These are phyloP conservation scores for Thelephora terrestris DNA, from an alignment of 1,284 basidiomycete genomes.

Conservation along the genomic window DNA sequence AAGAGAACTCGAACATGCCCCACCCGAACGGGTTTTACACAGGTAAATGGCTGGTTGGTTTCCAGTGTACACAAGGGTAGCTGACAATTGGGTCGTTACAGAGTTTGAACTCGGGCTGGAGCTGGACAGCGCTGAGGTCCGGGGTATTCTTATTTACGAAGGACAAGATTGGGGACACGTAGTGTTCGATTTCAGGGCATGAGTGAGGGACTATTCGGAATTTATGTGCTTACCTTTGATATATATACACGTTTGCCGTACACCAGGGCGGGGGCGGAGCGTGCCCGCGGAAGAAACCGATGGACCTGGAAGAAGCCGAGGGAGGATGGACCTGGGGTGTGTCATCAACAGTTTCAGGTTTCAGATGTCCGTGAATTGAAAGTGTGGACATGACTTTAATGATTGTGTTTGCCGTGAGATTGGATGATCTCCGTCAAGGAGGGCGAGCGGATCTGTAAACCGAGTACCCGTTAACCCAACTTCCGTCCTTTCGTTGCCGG, in stretches of 20 bases:
- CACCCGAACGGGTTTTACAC: slow-evolving; percentile 65
- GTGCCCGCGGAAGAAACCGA: no score
- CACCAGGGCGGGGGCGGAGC: neutral
- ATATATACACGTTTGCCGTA: neutral
- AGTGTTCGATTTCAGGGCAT: slow-evolving; percentile 30
- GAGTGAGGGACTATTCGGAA: slow-evolving; percentile 5
- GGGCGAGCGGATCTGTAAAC: no score
- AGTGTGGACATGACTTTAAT: no score
- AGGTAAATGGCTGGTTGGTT: slow-evolving; percentile 29
- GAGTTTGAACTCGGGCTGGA: slow-evolving; percentile 76
- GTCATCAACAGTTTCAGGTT: neutral
- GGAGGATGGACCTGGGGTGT: neutral
- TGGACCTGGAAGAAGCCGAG: neutral
- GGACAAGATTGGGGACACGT: slow-evolving; percentile 68
- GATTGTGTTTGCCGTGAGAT: no score
- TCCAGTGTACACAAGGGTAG: neutral
- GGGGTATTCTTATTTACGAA: slow-evolving; percentile 63
- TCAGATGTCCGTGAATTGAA: no score
- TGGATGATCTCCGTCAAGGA: no score
- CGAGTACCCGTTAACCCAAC: no score
- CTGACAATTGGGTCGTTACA: slow-evolving; percentile 17
- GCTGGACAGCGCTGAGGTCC: slow-evolving; percentile 72
- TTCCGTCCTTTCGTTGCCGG: neutral
- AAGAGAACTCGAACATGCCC: slow-evolving; percentile 46
- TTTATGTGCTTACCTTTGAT: neutral